Conservation (phyloP, 2,329 filamentous ascomycete genomes). For the Colletotrichum ledebouriae region DNA sequence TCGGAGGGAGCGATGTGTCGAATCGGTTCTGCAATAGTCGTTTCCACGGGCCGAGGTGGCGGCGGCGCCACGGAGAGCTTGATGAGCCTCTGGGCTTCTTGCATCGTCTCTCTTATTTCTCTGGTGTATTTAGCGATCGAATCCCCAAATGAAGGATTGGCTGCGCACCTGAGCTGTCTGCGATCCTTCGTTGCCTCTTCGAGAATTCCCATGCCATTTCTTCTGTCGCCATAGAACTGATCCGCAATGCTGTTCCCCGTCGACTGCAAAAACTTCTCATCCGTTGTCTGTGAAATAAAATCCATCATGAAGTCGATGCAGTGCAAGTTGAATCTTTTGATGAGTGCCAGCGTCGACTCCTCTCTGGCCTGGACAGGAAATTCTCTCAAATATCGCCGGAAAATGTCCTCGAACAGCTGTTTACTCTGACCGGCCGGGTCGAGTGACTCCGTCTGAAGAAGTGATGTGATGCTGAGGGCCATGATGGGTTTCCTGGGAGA, state of each 20-base stretch:
- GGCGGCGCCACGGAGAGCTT: no score
- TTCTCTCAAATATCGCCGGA: background rate
- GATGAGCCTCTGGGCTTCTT: background rate
- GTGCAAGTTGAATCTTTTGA: constrained; percentile 2
- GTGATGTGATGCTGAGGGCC: constrained; percentile 26
- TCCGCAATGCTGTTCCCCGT: constrained; percentile 35
- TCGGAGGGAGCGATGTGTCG: constrained; percentile 21
- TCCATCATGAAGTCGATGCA: constrained; percentile 20
- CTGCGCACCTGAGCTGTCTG: constrained; percentile 33
- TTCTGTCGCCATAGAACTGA: constrained; percentile 25
- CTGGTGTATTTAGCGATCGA: constrained; percentile 5
- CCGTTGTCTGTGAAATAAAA: constrained; percentile 19
- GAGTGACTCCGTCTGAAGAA: constrained; percentile 27
- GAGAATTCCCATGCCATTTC: constrained; percentile 35
- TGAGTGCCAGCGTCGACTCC: constrained; percentile 24
- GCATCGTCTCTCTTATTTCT: constrained; percentile 25
- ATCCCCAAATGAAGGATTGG: background rate
- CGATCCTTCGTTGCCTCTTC: constrained; percentile 29
- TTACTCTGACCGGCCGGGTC: constrained; percentile 18
- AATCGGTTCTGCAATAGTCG: background rate
- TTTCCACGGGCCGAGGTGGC: background rate
- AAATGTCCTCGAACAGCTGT: constrained; percentile 19
- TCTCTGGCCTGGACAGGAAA: constrained; percentile 12
- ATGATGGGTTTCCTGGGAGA: background rate
- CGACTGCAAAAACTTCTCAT: constrained; percentile 30